These are phyloP conservation scores for Garcileccinum viscosum DNA, from an alignment of 1,284 basidiomycete genomes.

Conservation along the genomic window DNA sequence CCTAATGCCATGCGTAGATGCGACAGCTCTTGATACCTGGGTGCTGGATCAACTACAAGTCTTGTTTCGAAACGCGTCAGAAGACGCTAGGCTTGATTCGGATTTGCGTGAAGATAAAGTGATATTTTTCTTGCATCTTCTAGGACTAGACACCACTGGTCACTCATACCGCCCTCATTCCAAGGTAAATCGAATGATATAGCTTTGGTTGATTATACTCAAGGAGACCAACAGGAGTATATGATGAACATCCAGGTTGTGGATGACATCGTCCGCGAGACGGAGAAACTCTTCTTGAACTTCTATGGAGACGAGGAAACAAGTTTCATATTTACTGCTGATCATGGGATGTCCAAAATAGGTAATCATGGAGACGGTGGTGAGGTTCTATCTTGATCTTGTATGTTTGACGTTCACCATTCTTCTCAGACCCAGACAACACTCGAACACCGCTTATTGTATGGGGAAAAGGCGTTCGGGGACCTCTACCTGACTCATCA, in stretches of 20 bases:
- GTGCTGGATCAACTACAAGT: constrained; percentile 70
- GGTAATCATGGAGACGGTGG: constrained; percentile 92
- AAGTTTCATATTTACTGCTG: constrained; percentile 85
- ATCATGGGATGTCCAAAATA: constrained; percentile 90
- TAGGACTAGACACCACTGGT: constrained; percentile 88
- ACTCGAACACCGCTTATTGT: constrained; percentile 86
- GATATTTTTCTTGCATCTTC: constrained; percentile 85
- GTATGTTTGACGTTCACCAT: constrained; percentile 10
- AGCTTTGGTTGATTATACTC: background rate
- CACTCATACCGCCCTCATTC: constrained; percentile 90
- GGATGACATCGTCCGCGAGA: constrained; percentile 75
- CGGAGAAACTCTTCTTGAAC: constrained; percentile 66
- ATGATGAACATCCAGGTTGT: constrained; percentile 86
- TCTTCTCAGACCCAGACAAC: constrained; percentile 77
- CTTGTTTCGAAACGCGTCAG: constrained; percentile 70
- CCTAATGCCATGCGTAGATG: constrained; percentile 55
- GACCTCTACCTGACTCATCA: constrained; percentile 60
- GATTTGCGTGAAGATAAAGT: constrained; percentile 63
- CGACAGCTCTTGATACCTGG: constrained; percentile 82
- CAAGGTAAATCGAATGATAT: constrained; percentile 45
- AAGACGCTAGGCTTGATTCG: constrained; percentile 52
- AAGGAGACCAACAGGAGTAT: constrained; percentile 65
- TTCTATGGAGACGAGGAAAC: constrained; percentile 78
- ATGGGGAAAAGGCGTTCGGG: constrained; percentile 82
- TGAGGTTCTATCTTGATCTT: constrained; percentile 40